These are phyloP conservation scores for Lachnum nothofagi DNA, from an alignment of 2,329 filamentous ascomycete genomes.

Conservation along the genomic window DNA sequence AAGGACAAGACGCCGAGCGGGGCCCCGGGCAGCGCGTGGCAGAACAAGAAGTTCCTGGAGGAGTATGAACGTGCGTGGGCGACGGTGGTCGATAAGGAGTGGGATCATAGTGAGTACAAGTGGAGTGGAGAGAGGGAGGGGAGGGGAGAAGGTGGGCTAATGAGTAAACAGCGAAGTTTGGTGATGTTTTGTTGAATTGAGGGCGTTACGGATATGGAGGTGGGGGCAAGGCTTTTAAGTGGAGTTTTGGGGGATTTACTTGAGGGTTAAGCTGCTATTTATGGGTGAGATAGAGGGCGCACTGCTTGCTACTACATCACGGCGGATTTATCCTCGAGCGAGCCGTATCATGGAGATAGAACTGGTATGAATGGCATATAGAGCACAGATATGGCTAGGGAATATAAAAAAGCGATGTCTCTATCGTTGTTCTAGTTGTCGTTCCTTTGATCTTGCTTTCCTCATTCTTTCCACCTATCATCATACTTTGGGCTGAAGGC, in stretches of 20 bases:
- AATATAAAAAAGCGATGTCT: no score
- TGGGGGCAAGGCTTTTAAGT: not conserved
- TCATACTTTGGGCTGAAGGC: no score
- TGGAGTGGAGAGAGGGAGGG: not conserved
- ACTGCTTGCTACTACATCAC: not conserved
- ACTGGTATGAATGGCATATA: not conserved
- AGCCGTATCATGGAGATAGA: not conserved
- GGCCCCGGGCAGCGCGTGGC: constrained; percentile 48
- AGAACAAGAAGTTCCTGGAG: constrained; percentile 51
- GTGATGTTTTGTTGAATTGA: not conserved
- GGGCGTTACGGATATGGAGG: not conserved
- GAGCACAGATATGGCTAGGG: no score
- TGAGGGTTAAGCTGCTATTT: not conserved
- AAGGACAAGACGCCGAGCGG: constrained; percentile 20
- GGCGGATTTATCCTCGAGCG: not conserved
- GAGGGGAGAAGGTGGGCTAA: not conserved
- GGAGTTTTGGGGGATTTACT: not conserved
- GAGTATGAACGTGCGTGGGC: constrained; percentile 48
- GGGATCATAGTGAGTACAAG: constrained; percentile 41
- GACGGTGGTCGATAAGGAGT: constrained; percentile 47
- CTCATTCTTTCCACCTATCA: no score
- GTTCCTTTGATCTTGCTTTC: no score
- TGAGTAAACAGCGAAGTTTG: not conserved
- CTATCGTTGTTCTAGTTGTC: no score
- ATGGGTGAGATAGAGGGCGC: no score